phyloP scores from a whole-genome alignment of 1,284 basidiomycete genomes.

The Moesziomyces globuligerus region DNA sequence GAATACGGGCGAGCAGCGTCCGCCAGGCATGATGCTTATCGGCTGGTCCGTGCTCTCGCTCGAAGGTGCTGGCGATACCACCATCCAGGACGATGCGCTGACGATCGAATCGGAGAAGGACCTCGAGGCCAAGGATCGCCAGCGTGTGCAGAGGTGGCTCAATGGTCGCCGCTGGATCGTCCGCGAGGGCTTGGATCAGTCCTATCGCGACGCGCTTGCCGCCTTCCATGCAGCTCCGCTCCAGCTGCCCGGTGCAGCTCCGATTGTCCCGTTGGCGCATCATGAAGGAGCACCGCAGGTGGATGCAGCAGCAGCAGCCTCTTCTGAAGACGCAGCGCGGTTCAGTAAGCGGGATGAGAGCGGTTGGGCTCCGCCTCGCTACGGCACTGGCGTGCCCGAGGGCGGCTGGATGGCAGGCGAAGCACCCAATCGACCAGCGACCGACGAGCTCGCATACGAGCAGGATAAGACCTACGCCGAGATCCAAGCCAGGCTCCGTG shows the following conservation, averaged over 20 bases:
- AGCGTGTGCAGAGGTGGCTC: conserved; percentile 48
- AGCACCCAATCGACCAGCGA: conserved; percentile 34
- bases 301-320: background rate
- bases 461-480: conserved; percentile 44
- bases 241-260: conserved; percentile 10
- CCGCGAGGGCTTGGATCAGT: conserved; percentile 53
- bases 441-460: conserved; percentile 26
- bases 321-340: conserved; percentile 4
- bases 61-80: conserved; percentile 70
- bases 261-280: conserved; percentile 5
- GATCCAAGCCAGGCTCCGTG: conserved; percentile 36
- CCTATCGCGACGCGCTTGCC: conserved; percentile 27
- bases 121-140: conserved; percentile 33
- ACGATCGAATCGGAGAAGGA: background rate
- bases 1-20: conserved; percentile 82
- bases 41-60: conserved; percentile 80
- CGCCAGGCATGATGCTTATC: conserved; percentile 93
- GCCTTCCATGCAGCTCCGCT: conserved; percentile 22
- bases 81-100: conserved; percentile 70
- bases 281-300: conserved; percentile 4
- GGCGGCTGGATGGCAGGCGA: conserved; percentile 47
- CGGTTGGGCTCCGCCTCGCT: conserved; percentile 60
- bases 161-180: conserved; percentile 43
- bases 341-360: conserved; percentile 23
- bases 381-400: conserved; percentile 26